phyloP scores from a whole-genome alignment of 2,329 filamentous ascomycete species.

The Trichoderma brevicompactum region DNA sequence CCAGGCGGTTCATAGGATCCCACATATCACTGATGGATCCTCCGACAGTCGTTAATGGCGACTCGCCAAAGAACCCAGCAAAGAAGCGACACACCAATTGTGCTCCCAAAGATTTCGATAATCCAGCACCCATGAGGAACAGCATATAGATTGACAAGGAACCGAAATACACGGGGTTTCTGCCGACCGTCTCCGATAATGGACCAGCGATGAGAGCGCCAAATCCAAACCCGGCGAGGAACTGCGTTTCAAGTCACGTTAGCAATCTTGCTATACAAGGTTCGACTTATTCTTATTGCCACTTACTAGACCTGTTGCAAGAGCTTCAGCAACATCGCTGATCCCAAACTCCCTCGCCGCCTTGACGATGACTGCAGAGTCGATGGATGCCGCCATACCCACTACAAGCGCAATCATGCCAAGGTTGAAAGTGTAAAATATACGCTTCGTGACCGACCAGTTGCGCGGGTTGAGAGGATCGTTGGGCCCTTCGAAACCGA shows the following conservation, averaged over 20 bases:
- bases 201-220: constrained; percentile 18
- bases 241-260: not conserved
- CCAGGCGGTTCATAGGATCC: constrained; percentile 12
- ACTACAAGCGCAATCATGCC: constrained; percentile 20
- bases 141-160: constrained; percentile 22
- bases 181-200: constrained; percentile 13
- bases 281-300: too few relatives aligned
- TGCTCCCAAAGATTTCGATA: not conserved
- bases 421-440: constrained; percentile 4
- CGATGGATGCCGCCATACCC: constrained; percentile 19
- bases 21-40: constrained; percentile 18
- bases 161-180: constrained; percentile 12
- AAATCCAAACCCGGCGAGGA: constrained; percentile 18
- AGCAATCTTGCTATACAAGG: not conserved
- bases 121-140: constrained; percentile 9
- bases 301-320: constrained; percentile 18
- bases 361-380: not conserved
- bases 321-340: constrained; percentile 13
- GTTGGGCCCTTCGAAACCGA: constrained; percentile 10
- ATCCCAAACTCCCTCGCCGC: constrained; percentile 9
- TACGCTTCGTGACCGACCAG: constrained; percentile 2
- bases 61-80: constrained; percentile 25
- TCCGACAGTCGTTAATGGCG: constrained; percentile 10
- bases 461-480: constrained; percentile 8
- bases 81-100: constrained; percentile 16